Base-by-base conservation (phyloP, 148 eudicot genomes). In the Amaranthus cruentus region DNA sequence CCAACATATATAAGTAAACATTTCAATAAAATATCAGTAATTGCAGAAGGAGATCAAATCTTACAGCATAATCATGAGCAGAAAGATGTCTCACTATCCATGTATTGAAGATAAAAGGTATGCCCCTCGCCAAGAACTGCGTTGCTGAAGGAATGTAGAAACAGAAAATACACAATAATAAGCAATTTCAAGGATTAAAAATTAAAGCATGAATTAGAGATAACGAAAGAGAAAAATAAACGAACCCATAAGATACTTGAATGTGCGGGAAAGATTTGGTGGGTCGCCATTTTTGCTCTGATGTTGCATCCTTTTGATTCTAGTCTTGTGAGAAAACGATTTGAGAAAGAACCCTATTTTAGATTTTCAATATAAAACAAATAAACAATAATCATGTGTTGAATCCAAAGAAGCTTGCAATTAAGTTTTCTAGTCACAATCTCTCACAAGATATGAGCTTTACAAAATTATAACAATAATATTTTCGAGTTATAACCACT, bases 11-110 rank as follows among this genome's bases (percentile, higher is more conserved):
- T 28, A 28, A 28, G 38, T 28, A 28, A 28, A 28, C 38, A 28
- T 1, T 28, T 28, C 38, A 28, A 28, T 28, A 28, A 28, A 28
- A 28, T 28, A 28, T 28, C 38, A 28, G 38, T 28, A 28, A 62
- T 9, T 62, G 4, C 4, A 13, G 21, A 67, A 57, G 14, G 75
- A 70, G n/a, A 47, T 18, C 51, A 28, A 43, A 13, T 13, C 79
- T 82, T 84, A 96, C 99, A 73, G 99, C 99, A 69, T 92, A 96
- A 75, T 96, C 97, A 78, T 79, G 78, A 73, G 83, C 89, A 14
- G 96, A 87, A 51, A 96, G 94, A 84, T 90, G 97, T 58, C 99
- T 82, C 60, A 96, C 87, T 59, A 92, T 88, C 99, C 99, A 96
- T 2, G 99, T 82, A 81, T 96, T 96, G 81, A 96, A 90, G 72